Evolutionary conservation across 2,329 filamentous ascomycete genomes (phyloP).

Genomic region (Teratosphaeria destructans): DNA sequence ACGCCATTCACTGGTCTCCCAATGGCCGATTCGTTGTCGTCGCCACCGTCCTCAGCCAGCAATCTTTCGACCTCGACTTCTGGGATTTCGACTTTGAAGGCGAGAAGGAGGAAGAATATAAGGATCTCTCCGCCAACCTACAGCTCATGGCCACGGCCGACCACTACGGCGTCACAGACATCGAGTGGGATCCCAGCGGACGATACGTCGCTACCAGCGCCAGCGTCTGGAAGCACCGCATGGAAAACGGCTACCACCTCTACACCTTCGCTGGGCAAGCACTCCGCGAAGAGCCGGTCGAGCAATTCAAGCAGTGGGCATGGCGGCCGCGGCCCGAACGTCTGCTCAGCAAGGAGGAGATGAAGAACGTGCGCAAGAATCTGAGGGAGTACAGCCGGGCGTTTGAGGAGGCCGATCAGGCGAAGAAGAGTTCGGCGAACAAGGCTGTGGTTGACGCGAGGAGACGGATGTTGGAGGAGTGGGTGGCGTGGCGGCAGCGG

Average conservation of each 20-base stretch:
- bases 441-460: conserved; percentile 85
- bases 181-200: conserved; percentile 96
- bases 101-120: conserved; percentile 82
- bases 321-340: conserved; percentile 89
- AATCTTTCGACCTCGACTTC: conserved; percentile 94
- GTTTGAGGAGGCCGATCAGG: conserved; percentile 91
- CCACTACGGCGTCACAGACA: conserved; percentile 94
- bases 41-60: conserved; percentile 82
- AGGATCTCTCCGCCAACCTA: conserved; percentile 87
- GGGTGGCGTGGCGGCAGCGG: conserved; percentile 70
- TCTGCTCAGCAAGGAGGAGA: conserved; percentile 92
- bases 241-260: conserved; percentile 98
- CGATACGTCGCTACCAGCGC: conserved; percentile 90
- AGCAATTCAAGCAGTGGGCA: conserved; percentile 95
- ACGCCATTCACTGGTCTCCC: conserved; percentile 98
- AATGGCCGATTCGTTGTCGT: conserved; percentile 91
- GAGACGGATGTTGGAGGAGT: conserved; percentile 74
- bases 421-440: conserved; percentile 88
- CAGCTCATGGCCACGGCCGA: conserved; percentile 89
- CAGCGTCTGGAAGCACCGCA: conserved; percentile 93
- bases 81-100: conserved; percentile 97
- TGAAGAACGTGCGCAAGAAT: conserved; percentile 96
- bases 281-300: conserved; percentile 80
- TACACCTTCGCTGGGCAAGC: conserved; percentile 92
- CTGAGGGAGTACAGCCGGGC: conserved; percentile 89